Base-by-base conservation (phyloP, 1,284 basidiomycete genomes). In the Trametes polyzona region DNA sequence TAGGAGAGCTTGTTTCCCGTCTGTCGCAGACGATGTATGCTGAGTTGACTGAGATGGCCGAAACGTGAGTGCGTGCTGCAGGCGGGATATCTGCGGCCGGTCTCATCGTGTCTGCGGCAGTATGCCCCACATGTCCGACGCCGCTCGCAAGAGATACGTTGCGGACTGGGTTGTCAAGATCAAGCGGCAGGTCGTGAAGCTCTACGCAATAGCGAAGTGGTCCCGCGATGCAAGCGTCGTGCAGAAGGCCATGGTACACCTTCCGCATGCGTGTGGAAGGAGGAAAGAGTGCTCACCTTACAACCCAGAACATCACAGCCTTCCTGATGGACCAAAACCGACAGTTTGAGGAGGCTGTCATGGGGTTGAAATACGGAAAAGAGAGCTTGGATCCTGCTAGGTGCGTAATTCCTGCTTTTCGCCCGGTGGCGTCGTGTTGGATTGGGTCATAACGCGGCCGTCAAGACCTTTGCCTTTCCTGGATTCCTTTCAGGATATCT, bases 81-180 rank as follows among this genome's bases (percentile, higher is more conserved):
- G 37, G 29, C 59, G 46, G 30, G 40, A 26, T 62, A 46, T 58
- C 49, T 5, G 24, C 17, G 47, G 35, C 17, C 36, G 35, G 27
- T 43, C 57, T 57, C 36, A 58, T 50, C 14, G 16, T n/a, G 24
- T 33, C 40, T 39, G 39, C 44, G 67, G 6, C 64, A 94, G 92
- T 27, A 83, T 96, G 73, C 92, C 93, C 11, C 88, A 88, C 62
- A 87, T 91, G 80, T 87, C 91, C 12, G 92, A 95, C 68, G 76
- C 77, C n/a, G 88, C 87, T 33, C 83, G 92, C 47, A 95, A 95
- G 67, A 84, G 89, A 30, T 87, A 83, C 23, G 78, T 96, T 37
- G 92, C 92, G 10, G 90, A 94, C 64, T 95, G 92, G 81, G 92
- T 95, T 0, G 86, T 95, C 27, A 87, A 88, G 69, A 91, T 86